Base-by-base conservation (phyloP, 371 early-diverging fungal species). In the Syncephalastrum monosporum region DNA sequence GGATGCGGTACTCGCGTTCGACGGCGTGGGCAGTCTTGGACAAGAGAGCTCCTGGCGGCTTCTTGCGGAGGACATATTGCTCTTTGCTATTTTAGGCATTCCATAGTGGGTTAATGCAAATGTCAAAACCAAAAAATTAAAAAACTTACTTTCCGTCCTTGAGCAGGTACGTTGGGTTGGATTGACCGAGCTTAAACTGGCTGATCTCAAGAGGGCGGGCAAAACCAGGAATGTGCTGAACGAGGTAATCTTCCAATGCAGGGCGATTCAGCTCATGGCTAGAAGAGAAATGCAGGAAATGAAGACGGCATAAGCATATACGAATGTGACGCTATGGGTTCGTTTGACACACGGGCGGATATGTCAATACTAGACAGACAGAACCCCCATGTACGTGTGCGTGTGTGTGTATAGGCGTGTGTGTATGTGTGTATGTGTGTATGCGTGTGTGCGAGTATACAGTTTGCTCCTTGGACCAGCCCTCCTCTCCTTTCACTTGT, bases 11-110 rank as follows among this genome's bases (percentile, higher is more conserved):
- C 71, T 96, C 97, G 50, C 97, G 80, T 65, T 96, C 97, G 54
- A 96, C 86, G n/a, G 91, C 91, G 65, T 93, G 94, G 1, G 95
- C 95, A 1, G 92, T 94, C 21, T 79, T 82, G 24, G 93, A 91
- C 19, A 96, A 55, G 23, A 96, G 75, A 7, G 82, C 58, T 41
- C 97, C 97, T 25, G 93, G 89, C 1, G 97, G 97, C 71, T 95
- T 95, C 76, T 94, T 94, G 55, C 97, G 89, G 46, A 96, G 74
- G 19, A 94, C 94, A 73, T 84, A 92, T 42, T 80, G 74, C 41
- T 72, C 74, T 48, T 74, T 69, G 47, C 83, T 83, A 17, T 16
- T 44, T 25, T 25, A 47, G 24, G 38, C 38, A 65, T 82, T 68
- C 59, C 60, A 42, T 52, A 38, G 8, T 41, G 27, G 12, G 13